phyloP scores from a whole-genome alignment of 1,284 basidiomycete genomes.

The Meira nashicola region DNA sequence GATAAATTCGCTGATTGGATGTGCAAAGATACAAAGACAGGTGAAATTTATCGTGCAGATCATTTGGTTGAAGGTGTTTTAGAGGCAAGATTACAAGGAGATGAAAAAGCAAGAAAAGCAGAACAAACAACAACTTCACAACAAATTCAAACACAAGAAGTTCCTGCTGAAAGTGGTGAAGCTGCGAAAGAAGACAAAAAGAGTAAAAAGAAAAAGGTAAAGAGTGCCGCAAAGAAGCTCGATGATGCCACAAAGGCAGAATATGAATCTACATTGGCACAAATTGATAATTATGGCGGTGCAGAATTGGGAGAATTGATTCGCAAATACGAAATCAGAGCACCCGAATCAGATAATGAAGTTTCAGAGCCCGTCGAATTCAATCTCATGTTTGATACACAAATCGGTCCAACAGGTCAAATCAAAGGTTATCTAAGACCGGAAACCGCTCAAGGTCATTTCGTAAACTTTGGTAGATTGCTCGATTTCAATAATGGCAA shows the following conservation, averaged over 20 bases:
- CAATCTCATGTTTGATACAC: conserved; percentile 97
- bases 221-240: conserved; percentile 71
- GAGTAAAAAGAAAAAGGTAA: conserved; percentile 77
- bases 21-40: conserved; percentile 90
- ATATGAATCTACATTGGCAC: conserved; percentile 76
- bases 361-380: conserved; percentile 89
- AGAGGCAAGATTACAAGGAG: conserved; percentile 80
- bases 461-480: conserved; percentile 94
- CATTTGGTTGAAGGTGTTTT: conserved; percentile 92
- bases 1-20: conserved; percentile 99
- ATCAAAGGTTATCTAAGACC: conserved; percentile 94
- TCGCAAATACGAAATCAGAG: conserved; percentile 73
- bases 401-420: conserved; percentile 95
- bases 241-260: conserved; percentile 70
- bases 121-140: conserved; percentile 27
- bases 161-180: conserved; percentile 19
- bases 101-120: conserved; percentile 77
- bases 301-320: conserved; percentile 83
- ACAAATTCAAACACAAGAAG: conserved; percentile 1
- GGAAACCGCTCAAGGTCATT: conserved; percentile 97
- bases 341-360: conserved; percentile 88
- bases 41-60: conserved; percentile 94
- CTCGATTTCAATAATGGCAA: conserved; percentile 97
- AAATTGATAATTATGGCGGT: conserved; percentile 95
- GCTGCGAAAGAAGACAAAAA: conserved; percentile 55